A percentile compares a stretch with the other conserved stretches of the same genome.
Conservation (phyloP, 179 eudicot species). For the Carnegiea gigantea region DNA sequence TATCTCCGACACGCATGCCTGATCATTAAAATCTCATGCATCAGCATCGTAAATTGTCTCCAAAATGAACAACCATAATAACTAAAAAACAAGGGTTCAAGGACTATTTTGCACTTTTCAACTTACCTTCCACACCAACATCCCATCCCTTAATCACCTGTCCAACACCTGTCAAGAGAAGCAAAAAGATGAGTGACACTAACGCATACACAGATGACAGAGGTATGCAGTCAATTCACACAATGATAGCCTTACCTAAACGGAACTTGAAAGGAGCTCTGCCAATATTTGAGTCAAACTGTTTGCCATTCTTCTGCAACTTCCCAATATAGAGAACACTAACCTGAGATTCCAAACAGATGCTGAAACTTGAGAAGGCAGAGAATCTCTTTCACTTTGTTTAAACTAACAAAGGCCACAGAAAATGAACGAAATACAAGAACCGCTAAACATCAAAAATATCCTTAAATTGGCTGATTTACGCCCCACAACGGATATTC, state of each 20-base stretch:
- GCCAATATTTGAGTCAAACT: constrained; percentile 65
- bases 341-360: constrained; percentile 46
- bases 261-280: constrained; percentile 60
- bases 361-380: neutral
- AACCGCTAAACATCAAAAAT: neutral
- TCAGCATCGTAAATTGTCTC: constrained; percentile 4
- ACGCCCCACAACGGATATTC: neutral
- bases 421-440: neutral
- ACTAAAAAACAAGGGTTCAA: neutral
- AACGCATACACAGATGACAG: neutral
- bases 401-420: neutral
- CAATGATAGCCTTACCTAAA: constrained; percentile 47
- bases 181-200: constrained; percentile 12
- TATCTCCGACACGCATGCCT: constrained; percentile 96
- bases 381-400: neutral
- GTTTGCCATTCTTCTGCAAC: constrained; percentile 58
- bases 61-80: neutral
- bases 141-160: constrained; percentile 96
- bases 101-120: neutral
- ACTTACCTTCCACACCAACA: constrained; percentile 84
- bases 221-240: neutral
- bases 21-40: constrained; percentile 17
- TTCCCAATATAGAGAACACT: constrained; percentile 63
- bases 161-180: constrained; percentile 47
- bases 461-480: neutral